Conservation (phyloP, 2,329 filamentous ascomycete genomes). For the Sporothrix sp. region DNA sequence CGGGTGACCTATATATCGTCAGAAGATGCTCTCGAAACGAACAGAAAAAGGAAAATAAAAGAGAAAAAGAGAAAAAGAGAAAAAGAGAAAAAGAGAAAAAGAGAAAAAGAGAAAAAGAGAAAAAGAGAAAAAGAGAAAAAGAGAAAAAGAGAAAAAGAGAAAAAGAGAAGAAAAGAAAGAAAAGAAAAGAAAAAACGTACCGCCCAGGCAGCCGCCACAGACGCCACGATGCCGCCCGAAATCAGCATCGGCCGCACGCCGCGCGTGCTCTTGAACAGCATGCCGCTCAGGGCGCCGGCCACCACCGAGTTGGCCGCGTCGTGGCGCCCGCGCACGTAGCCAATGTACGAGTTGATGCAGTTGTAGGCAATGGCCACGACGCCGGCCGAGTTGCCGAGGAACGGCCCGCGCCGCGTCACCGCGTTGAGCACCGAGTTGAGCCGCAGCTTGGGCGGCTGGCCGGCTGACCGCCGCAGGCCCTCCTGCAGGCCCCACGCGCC, state of each 20-base stretch:
- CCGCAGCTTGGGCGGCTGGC: slow-evolving; percentile 75
- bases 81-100: slow-evolving; percentile 20
- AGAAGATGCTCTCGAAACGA: neutral
- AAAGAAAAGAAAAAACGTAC: slow-evolving; percentile 47
- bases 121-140: neutral
- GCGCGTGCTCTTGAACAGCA: slow-evolving; percentile 93
- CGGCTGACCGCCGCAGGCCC: slow-evolving; percentile 69
- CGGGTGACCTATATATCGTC: slow-evolving; percentile 17
- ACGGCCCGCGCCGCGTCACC: slow-evolving; percentile 84
- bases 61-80: neutral
- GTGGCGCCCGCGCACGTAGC: slow-evolving; percentile 71
- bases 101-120: neutral
- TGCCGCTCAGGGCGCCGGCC: slow-evolving; percentile 79
- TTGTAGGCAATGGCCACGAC: slow-evolving; percentile 97
- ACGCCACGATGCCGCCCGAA: slow-evolving; percentile 79
- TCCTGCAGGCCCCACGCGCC: slow-evolving; percentile 90
- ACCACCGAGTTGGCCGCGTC: slow-evolving; percentile 81
- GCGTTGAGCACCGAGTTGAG: slow-evolving; percentile 93
- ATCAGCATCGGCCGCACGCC: slow-evolving; percentile 89
- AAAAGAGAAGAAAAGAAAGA: neutral
- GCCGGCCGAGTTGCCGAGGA: slow-evolving; percentile 90
- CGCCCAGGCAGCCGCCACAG: slow-evolving; percentile 78
- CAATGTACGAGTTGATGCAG: slow-evolving; percentile 76
- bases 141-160: neutral
- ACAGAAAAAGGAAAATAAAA: neutral